Conservation (phyloP, 148 eudicot species). For the Gaultheria prostrata region DNA sequence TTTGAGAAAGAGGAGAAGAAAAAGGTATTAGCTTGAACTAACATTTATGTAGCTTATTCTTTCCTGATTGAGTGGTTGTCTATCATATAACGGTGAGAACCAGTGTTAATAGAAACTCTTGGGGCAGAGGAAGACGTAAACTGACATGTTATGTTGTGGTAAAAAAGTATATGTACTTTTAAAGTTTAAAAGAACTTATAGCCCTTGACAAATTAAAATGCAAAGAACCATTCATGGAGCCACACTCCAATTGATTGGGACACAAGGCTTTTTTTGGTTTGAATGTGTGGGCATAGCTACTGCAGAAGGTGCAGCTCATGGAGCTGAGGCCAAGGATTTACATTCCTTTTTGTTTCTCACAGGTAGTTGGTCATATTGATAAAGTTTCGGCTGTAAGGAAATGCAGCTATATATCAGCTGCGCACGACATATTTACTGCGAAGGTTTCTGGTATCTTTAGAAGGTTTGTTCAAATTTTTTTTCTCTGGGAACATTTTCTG, state of each 20-base stretch:
- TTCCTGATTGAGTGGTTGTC: not conserved
- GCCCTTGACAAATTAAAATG: not conserved
- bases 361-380: slow-evolving; percentile 85
- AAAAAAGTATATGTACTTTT: not conserved
- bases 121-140: not conserved
- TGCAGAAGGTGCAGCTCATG: not conserved
- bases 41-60: not conserved
- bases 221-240: not conserved
- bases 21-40: slow-evolving; percentile 38
- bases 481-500: not conserved
- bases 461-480: slow-evolving; percentile 49
- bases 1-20: slow-evolving; percentile 82
- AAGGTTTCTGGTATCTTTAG: slow-evolving; percentile 92
- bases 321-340: slow-evolving; percentile 1
- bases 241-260: not conserved
- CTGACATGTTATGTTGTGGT: not conserved
- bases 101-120: not conserved
- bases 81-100: not conserved
- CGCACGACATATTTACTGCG: slow-evolving; percentile 74
- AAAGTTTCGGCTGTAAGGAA: slow-evolving; percentile 68
- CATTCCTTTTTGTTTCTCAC: slow-evolving; percentile 16
- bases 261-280: not conserved
- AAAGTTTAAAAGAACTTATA: not conserved
- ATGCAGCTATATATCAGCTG: slow-evolving; percentile 79
- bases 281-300: not conserved